Base-by-base conservation (phyloP, 768 basidiomycete genomes). In the Chlorophyllum brunneum region DNA sequence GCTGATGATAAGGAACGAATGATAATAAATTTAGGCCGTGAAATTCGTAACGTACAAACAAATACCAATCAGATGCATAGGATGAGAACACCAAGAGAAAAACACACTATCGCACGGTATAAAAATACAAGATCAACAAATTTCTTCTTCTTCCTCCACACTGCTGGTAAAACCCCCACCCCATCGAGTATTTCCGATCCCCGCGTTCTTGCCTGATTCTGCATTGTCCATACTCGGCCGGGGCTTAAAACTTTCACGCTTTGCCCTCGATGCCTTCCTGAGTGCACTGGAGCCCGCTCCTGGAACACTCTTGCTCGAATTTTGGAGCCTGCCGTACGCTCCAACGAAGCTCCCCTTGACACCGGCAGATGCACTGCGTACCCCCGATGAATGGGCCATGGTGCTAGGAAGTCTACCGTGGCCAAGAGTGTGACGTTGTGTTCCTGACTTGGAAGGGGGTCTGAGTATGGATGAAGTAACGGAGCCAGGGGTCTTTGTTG, bases 191-290 rank as follows among this genome's bases (percentile, higher is more conserved):
- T 61, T 60, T 41, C 63, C 64, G 26, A 60, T 60, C 24, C 63
- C 66, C 30, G 62, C 58, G 54, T 65, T 58, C 40, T 56, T 52
- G 16, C 61, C 61, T 33, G 62, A 54, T 50, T 72, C 71, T 43
- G 63, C 23, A 40, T 58, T 72, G 57, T 91, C 89, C 16, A 82
- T 67, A 59, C 89, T 92, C 37, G 88, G 80, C 30, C 91, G 74
- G 8, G 91, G 91, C 63, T 81, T 88, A 67, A 92, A 93, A 66
- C 89, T 92, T 70, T 92, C 89, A 56, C 85, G 75, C 54, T 76
- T 68, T 34, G 79, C 78, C 45, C 81, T 68, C 34, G 75, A 67
- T 26, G 77, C 75, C 60, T 82, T 84, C 64, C 71, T 74, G 52
- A 69, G 69, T 15, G 63, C 57, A 50, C 58, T 59, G n/a, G 67